Evolutionary conservation across 2,329 filamentous ascomycete genomes (phyloP).

Genomic region (Diaporthe helianthi): DNA sequence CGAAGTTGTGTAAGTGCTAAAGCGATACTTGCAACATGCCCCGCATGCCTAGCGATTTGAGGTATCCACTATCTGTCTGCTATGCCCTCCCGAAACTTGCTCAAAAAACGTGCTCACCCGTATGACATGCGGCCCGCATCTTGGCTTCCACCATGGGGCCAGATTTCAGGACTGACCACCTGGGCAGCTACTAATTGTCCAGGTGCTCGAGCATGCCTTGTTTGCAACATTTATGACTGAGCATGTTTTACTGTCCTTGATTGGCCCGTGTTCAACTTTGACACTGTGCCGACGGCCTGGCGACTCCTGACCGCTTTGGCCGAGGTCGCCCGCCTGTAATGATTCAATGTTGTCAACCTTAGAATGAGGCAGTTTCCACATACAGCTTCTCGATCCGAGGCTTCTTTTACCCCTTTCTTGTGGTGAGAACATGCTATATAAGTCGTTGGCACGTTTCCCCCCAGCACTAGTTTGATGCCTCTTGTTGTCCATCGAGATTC

Average conservation of each 20-base stretch:
- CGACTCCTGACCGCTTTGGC: slow-evolving; percentile 8
- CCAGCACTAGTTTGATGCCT: no score
- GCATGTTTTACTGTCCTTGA: slow-evolving; percentile 12
- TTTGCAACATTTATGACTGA: slow-evolving; percentile 3
- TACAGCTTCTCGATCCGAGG: background rate
- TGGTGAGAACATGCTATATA: background rate
- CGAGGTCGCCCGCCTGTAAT: background rate
- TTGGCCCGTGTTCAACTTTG: background rate
- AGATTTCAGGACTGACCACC: slow-evolving; percentile 22
- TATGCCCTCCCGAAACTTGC: slow-evolving; percentile 22
- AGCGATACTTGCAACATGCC: background rate
- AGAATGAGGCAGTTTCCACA: slow-evolving; percentile 27
- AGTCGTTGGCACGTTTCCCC: background rate
- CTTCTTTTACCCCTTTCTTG: background rate
- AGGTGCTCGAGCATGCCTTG: background rate
- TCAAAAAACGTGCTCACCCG: slow-evolving; percentile 29
- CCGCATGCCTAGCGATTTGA: rapidly evolving
- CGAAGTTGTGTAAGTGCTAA: slow-evolving; percentile 14
- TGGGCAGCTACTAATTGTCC: background rate
- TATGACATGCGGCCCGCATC: slow-evolving; percentile 4
- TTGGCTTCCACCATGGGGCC: slow-evolving; percentile 4
- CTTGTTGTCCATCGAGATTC: background rate
- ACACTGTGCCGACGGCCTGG: background rate
- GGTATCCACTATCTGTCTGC: slow-evolving; percentile 3
- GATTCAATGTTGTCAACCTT: background rate